These are phyloP conservation scores for Hortaea werneckii DNA, from an alignment of 2,329 filamentous ascomycete genomes.

Conservation along the genomic window DNA sequence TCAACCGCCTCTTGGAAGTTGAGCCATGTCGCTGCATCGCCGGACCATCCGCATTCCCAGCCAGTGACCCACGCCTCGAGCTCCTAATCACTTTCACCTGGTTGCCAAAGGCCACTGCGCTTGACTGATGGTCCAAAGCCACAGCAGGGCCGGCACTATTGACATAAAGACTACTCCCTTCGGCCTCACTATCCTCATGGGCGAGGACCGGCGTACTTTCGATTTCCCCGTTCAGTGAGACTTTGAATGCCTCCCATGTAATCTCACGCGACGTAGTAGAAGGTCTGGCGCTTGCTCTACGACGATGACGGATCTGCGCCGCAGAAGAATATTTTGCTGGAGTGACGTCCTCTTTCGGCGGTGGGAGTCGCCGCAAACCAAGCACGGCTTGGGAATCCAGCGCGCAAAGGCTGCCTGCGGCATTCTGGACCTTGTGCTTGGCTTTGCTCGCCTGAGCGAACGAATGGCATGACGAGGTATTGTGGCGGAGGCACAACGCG, in stretches of 20 bases:
- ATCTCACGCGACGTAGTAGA: constrained; percentile 3
- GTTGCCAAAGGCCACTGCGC: constrained; percentile 64
- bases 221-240: constrained; percentile 38
- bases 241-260: constrained; percentile 46
- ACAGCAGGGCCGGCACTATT: constrained; percentile 55
- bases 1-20: constrained; percentile 2
- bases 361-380: constrained; percentile 37
- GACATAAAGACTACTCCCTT: constrained; percentile 51
- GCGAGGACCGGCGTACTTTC: constrained; percentile 28
- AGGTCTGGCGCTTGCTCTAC: background rate
- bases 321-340: background rate
- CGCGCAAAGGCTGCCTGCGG: constrained; percentile 52
- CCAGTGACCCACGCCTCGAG: constrained; percentile 9
- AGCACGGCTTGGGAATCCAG: constrained; percentile 51
- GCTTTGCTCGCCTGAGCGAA: constrained; percentile 38
- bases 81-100: constrained; percentile 55
- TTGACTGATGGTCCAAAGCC: constrained; percentile 51
- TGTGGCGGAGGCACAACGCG: constrained; percentile 44
- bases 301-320: constrained; percentile 2
- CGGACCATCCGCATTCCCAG: constrained; percentile 5
- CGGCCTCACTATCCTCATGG: constrained; percentile 11
- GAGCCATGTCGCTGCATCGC: constrained; percentile 9
- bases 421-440: constrained; percentile 47
- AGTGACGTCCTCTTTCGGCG: background rate
- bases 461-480: constrained; percentile 18